Evolutionary conservation across 2,329 filamentous ascomycete genomes (phyloP).

Genomic region (Botryotinia globosa): DNA sequence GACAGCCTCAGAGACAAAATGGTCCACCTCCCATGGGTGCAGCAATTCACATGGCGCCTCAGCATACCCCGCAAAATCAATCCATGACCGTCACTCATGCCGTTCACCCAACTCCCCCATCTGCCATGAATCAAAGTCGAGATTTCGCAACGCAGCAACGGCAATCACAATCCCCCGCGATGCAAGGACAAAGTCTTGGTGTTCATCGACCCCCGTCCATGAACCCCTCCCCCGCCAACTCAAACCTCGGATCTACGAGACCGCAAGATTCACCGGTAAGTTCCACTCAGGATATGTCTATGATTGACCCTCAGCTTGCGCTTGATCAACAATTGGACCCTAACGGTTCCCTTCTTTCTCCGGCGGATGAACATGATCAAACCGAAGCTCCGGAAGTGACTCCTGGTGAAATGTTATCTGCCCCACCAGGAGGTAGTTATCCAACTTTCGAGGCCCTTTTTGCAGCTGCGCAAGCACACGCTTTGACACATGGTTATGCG

Average conservation of each 20-base stretch:
- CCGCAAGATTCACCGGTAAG: conserved; percentile 32
- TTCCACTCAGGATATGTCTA: conserved; percentile 35
- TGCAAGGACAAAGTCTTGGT: conserved; percentile 29
- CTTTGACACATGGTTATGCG: conserved; percentile 64
- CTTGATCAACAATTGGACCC: conserved; percentile 34
- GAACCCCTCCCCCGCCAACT: conserved; percentile 33
- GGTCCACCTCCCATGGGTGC: conserved; percentile 35
- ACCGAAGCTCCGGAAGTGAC: conserved; percentile 25
- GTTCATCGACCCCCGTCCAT: conserved; percentile 30
- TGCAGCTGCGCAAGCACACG: conserved; percentile 62
- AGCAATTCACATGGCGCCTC: conserved; percentile 36
- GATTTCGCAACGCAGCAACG: conserved; percentile 25
- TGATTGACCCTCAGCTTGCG: conserved; percentile 39
- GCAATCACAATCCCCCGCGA: conserved; percentile 36
- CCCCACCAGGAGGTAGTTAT: conserved; percentile 61
- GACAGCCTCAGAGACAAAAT: conserved; percentile 25
- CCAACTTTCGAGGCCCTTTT: conserved; percentile 63
- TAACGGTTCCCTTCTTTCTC: conserved; percentile 27
- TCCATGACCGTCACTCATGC: conserved; percentile 37
- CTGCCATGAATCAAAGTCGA: conserved; percentile 28
- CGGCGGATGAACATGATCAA: conserved; percentile 12
- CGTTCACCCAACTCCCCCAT: conserved; percentile 30
- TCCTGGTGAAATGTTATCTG: conserved; percentile 36
- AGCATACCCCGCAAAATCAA: conserved; percentile 32
- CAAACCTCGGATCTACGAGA: conserved; percentile 26